Conservation (phyloP, 2,329 filamentous ascomycete species). For the Aspergillus sclerotialis region DNA sequence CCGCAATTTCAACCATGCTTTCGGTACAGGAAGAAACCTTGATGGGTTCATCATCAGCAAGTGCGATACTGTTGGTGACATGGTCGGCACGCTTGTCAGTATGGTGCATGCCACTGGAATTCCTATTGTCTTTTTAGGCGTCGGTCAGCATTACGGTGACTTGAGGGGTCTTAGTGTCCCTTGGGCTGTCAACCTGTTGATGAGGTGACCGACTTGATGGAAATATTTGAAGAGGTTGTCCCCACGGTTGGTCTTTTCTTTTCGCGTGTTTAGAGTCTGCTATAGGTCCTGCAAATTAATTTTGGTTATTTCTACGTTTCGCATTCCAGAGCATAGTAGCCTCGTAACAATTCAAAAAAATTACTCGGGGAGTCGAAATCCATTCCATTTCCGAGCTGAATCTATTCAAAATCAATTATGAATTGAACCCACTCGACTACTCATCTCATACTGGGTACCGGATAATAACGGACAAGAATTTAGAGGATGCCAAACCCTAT, state of each 20-base stretch:
- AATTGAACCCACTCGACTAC: conserved; percentile 6
- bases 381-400: too few species aligned
- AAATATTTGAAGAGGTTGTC: background rate
- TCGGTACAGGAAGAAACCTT: conserved; percentile 70
- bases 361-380: too few species aligned
- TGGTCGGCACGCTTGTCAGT: conserved; percentile 92
- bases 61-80: conserved; percentile 98
- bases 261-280: too few species aligned
- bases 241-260: too few species aligned
- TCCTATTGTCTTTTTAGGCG: conserved; percentile 84
- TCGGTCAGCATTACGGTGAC: conserved; percentile 62
- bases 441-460: too few species aligned
- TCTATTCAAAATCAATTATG: too few species aligned
- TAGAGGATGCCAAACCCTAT: too few species aligned
- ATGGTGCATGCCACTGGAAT: conserved; percentile 97
- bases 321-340: too few species aligned
- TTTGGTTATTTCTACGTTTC: too few species aligned
- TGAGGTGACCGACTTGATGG: conserved; percentile 34
- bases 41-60: conserved; percentile 99
- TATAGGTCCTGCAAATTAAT: too few species aligned
- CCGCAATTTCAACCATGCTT: conserved; percentile 89
- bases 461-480: too few species aligned
- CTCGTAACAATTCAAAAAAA: too few species aligned
- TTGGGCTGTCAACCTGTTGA: conserved; percentile 55
- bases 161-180: conserved; percentile 57